phyloP scores from a whole-genome alignment of 352 stramenopile species.

The Globisporangium spinosum region DNA sequence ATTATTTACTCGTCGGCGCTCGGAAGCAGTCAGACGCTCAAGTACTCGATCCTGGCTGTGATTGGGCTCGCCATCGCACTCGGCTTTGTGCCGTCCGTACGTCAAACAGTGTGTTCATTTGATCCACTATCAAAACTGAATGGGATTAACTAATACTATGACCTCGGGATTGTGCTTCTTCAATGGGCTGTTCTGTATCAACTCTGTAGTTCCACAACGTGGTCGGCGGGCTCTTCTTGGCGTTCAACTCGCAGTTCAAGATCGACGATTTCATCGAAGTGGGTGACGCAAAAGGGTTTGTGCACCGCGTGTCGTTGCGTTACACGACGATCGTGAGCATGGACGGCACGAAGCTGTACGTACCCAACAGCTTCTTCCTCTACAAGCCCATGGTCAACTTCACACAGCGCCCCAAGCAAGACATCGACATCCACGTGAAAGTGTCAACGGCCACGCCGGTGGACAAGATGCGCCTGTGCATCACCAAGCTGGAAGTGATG shows the following conservation, averaged over 20 bases:
- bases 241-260: conserved; percentile 89
- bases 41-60: conserved; percentile 82
- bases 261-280: conserved; percentile 87
- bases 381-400: conserved; percentile 90
- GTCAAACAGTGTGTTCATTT: neutral
- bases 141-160: neutral
- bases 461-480: conserved; percentile 51
- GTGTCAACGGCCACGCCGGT: conserved; percentile 58
- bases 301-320: conserved; percentile 77
- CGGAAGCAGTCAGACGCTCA: conserved; percentile 64
- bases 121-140: neutral
- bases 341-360: conserved; percentile 75
- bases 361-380: conserved; percentile 88
- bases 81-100: conserved; percentile 78
- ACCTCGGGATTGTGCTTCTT: no score
- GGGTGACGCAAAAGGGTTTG: conserved; percentile 67
- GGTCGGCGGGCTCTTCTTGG: conserved; percentile 78
- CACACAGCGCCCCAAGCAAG: conserved; percentile 76
- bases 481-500: conserved; percentile 69
- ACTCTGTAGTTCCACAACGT: conserved; percentile 74
- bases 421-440: conserved; percentile 70
- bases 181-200: no score
- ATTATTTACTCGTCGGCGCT: conserved; percentile 85
- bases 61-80: conserved; percentile 81
- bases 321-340: conserved; percentile 84